Evolutionary conservation across 768 basidiomycete species (phyloP).

Genomic region (Rhodocollybia butyracea): DNA sequence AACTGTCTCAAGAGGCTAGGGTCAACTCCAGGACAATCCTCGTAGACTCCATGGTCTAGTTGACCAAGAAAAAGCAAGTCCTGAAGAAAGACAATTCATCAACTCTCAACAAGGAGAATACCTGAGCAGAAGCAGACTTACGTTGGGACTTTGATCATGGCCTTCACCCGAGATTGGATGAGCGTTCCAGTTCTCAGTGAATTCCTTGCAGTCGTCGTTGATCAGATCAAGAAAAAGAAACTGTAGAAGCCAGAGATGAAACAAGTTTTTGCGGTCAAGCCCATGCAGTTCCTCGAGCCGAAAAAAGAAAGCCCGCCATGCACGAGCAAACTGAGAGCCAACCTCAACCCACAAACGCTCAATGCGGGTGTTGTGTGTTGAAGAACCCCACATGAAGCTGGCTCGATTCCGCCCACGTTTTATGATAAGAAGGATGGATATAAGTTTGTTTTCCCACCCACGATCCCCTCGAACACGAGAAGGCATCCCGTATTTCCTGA

Average conservation of each 20-base stretch:
- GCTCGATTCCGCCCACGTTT: too few species aligned
- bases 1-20: conserved; percentile 1
- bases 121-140: background rate
- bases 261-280: too few species aligned
- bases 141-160: conserved; percentile 12
- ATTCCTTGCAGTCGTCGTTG: conserved; percentile 25
- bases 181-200: conserved; percentile 27
- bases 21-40: conserved; percentile 1
- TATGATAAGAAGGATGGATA: too few species aligned
- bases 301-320: too few species aligned
- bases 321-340: too few species aligned
- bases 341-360: too few species aligned
- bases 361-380: too few species aligned
- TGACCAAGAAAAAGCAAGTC: conserved; percentile 9
- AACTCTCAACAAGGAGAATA: background rate
- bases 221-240: conserved; percentile 27
- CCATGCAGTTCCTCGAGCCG: too few species aligned
- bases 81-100: background rate
- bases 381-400: too few species aligned
- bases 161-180: conserved; percentile 24
- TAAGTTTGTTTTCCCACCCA: conserved; percentile 29
- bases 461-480: conserved; percentile 21
- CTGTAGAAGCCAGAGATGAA: too few species aligned
- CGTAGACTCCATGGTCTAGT: conserved; percentile 12
- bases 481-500: conserved; percentile 13